These are phyloP conservation scores for Dictyostelium purpureum DNA, from an alignment of 78 protist species.

Conservation along the genomic window DNA sequence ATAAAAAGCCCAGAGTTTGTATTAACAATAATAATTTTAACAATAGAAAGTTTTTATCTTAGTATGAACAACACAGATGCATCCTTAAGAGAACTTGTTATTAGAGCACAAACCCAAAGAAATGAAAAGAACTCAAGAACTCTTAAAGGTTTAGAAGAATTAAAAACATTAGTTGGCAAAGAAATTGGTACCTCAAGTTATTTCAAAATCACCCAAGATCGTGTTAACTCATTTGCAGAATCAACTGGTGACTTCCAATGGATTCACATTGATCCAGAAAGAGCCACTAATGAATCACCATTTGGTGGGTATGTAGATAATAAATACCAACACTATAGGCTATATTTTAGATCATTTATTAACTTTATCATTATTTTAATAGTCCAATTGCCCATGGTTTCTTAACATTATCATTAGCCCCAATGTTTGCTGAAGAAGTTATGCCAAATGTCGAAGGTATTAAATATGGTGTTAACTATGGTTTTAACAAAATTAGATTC, in stretches of 20 bases:
- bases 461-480: slow-evolving; percentile 62
- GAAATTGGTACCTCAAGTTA: slow-evolving; percentile 60
- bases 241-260: slow-evolving; percentile 79
- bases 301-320: slow-evolving; percentile 67
- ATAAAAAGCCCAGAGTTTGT: neutral
- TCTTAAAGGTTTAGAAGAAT: slow-evolving; percentile 58
- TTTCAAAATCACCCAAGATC: slow-evolving; percentile 74
- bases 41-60: neutral
- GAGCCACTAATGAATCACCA: slow-evolving; percentile 73
- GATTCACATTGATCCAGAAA: slow-evolving; percentile 79
- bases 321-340: too few relatives aligned
- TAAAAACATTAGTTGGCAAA: slow-evolving; percentile 67
- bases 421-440: slow-evolving; percentile 77
- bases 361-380: neutral
- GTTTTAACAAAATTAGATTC: slow-evolving; percentile 78
- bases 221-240: slow-evolving; percentile 76
- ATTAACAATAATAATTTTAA: neutral
- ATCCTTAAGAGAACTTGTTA: slow-evolving; percentile 36
- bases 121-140: slow-evolving; percentile 2
- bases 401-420: slow-evolving; percentile 71
- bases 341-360: neutral
- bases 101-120: slow-evolving; percentile 66
- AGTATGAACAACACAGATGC: slow-evolving; percentile 11
- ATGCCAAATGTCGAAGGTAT: slow-evolving; percentile 75
- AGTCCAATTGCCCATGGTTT: slow-evolving; percentile 73